Evolutionary conservation across 2,329 filamentous ascomycete species (phyloP).

Genomic region (Penicillium italicum): DNA sequence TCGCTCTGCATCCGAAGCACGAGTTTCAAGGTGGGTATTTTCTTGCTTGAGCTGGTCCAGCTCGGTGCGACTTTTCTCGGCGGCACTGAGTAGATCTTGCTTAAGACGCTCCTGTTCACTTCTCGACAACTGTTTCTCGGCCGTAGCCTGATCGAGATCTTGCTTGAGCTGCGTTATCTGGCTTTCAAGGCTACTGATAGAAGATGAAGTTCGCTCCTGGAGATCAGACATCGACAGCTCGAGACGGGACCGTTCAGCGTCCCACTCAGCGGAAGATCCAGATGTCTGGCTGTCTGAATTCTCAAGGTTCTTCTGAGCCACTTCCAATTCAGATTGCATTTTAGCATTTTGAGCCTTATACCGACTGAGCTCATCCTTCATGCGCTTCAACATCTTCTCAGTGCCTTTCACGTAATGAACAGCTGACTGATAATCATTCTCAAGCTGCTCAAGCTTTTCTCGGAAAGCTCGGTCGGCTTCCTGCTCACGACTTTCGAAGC

Average conservation of each 20-base stretch:
- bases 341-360: constrained; percentile 84
- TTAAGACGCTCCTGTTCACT: constrained; percentile 53
- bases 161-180: constrained; percentile 65
- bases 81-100: constrained; percentile 55
- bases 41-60: constrained; percentile 79
- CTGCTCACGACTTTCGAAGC: constrained; percentile 73
- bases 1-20: constrained; percentile 83
- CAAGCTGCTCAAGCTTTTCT: constrained; percentile 87
- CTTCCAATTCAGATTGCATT: constrained; percentile 76
- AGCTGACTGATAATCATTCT: constrained; percentile 96
- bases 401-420: constrained; percentile 98
- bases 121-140: constrained; percentile 66
- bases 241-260: constrained; percentile 66
- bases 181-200: constrained; percentile 65
- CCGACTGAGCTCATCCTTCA: constrained; percentile 93
- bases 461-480: constrained; percentile 87
- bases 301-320: constrained; percentile 55
- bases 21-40: constrained; percentile 74
- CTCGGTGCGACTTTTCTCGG: constrained; percentile 60
- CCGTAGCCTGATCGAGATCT: constrained; percentile 63
- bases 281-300: constrained; percentile 36
- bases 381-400: constrained; percentile 97
- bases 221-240: constrained; percentile 65
- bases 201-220: constrained; percentile 64
- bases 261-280: constrained; percentile 62